phyloP scores from a whole-genome alignment of 2,329 filamentous ascomycete species.

The Arthrinium phaeospermum region DNA sequence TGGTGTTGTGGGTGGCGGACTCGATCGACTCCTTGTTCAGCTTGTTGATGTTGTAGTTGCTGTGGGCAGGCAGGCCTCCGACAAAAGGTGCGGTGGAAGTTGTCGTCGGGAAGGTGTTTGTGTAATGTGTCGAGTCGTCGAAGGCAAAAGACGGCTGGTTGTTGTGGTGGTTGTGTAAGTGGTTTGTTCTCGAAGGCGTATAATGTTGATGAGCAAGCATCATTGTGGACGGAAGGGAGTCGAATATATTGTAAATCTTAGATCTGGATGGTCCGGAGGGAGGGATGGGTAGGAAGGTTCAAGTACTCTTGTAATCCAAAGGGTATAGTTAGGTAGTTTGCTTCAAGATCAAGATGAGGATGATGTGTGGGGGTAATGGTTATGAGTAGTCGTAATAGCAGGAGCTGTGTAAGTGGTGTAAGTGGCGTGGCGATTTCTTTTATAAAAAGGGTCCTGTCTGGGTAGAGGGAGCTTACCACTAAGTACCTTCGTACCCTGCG shows the following conservation, averaged over 20 bases:
- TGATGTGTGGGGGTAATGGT: conserved; percentile 28
- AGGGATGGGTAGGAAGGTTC: neutral
- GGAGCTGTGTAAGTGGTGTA: conserved; percentile 32
- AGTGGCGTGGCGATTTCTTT: conserved; percentile 18
- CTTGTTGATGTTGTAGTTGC: conserved; percentile 29
- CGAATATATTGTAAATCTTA: conserved; percentile 17
- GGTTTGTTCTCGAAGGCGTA: conserved; percentile 34
- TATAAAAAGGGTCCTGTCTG: conserved; percentile 6
- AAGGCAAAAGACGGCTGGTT: neutral
- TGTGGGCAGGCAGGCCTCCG: conserved; percentile 22
- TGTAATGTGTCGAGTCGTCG: conserved; percentile 18
- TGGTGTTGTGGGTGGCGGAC: conserved; percentile 26
- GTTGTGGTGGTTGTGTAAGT: conserved; percentile 22
- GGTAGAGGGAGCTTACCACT: neutral
- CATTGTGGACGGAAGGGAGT: conserved; percentile 29
- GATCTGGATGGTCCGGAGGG: conserved; percentile 23
- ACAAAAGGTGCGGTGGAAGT: neutral
- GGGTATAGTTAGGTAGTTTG: conserved; percentile 1
- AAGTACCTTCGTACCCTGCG: neutral
- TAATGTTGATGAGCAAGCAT: conserved; percentile 36
- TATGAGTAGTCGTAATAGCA: conserved; percentile 26
- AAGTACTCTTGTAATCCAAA: neutral
- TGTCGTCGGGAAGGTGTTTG: neutral
- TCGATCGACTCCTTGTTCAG: conserved; percentile 29
- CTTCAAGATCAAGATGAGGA: conserved; percentile 22